Evolutionary conservation across 2,329 filamentous ascomycete genomes (phyloP), one percentile per base, ranked within the genome.

Genomic region (Aureobasidium lini): DNA sequence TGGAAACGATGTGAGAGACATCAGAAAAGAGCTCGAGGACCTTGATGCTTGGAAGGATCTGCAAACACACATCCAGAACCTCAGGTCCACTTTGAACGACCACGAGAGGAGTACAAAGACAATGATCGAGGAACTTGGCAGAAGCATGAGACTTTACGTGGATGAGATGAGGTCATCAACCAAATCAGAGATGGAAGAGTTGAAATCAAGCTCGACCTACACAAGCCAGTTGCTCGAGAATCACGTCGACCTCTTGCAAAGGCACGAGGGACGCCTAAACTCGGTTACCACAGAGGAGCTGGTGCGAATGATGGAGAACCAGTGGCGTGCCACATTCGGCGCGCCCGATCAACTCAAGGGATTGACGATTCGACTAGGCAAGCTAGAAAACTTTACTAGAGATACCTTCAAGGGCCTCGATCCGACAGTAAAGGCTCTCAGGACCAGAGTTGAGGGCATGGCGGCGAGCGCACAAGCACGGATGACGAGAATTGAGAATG

Each of bases 261-360:
- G 43, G 11, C 54, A 57, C 10, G 42, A 57, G 18, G 10, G 10
- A 1, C 32, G 54, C 1, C 23, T 57, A 6, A 48, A 57, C 32
- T 39, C 42, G 2, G 43, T 57, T 6, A 57, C 43, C 7, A 57
- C 54, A 8, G 54, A 57, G 18, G 54, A 57, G 7, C 11, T 57
- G 6, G 34, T 16, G 2, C 15, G 4, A 11, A 37, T 39, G 43
- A 57, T 57, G 42, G 43, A 39, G 1, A 16, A 32, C 23, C 54
- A 57, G 29, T 57, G 42, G 42, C 13, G 32, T 4, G 1, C 15
- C 2, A 4, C 4, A 0, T 57, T 39, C 8, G 37, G 40, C 7
- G 23, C 23, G 2, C 54, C 54, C 13, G 5, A n/a, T 1, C 31
- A 57, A 6, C 6, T 57, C 16, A 46, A 31, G 18, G 23, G 28